Evolutionary conservation across 2,329 filamentous ascomycete genomes (phyloP), one percentile per base, ranked within the genome.

Genomic region (Arthrinium phaeospermum): DNA sequence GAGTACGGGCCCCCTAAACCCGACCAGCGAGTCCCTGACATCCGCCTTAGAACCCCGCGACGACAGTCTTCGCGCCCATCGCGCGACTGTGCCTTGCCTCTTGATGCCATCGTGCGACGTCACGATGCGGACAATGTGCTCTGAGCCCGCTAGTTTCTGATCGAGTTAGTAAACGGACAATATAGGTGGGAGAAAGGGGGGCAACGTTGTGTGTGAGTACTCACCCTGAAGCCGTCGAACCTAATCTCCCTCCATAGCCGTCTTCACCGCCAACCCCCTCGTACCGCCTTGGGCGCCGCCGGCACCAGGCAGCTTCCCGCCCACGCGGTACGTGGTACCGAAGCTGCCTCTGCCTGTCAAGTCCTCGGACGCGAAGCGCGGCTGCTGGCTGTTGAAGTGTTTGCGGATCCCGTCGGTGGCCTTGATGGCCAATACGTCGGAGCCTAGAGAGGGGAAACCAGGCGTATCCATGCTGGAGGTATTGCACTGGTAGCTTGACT

Each of bases 111-210:
- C 64, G n/a, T 46, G 12, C 1, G 64, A 68, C n/a, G 64, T 41
- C 64, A 68, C 37, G 13, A 68, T 16, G n/a, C 16, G n/a, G 10
- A 46, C 44, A 22, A 68, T 68, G 64, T 68, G 64, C 64, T 12
- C 64, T 7, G n/a, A 68, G 10, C 64, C 64, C n/a, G 4, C 16
- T 16, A 68, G n/a, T 27, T 30, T 16, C 64, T 67, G 34, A 12
- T 30, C 10, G 3, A 8, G 61, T 67, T 24, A 67, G 61, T 44
- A 24, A 13, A 41, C 4, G 8, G 61, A 4, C n/a, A n/a, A n/a
- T n/a, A n/a, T n/a, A n/a, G n/a, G n/a, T n/a, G n/a, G n/a, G n/a
- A n/a, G n/a, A n/a, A n/a, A n/a, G n/a, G n/a, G n/a, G n/a, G n/a
- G n/a, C n/a, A n/a, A n/a, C n/a, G n/a, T n/a, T n/a, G n/a, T n/a